Evolutionary conservation across 2,329 filamentous ascomycete genomes (phyloP).

Genomic region (Coniochaeta pulveracea): DNA sequence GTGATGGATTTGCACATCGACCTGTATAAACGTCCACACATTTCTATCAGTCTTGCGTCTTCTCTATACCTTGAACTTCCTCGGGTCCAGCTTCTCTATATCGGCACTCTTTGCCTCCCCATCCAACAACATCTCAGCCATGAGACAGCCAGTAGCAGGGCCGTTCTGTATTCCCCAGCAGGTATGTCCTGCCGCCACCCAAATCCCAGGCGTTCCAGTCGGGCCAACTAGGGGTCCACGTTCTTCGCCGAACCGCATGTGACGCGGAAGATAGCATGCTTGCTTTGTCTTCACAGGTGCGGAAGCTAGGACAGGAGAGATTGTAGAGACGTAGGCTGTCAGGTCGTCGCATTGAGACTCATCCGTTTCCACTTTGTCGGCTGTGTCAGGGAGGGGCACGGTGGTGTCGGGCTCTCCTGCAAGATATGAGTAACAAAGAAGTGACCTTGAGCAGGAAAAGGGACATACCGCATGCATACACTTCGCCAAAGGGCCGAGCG

Average conservation of each 20-base stretch:
- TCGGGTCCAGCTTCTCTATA: constrained; percentile 55
- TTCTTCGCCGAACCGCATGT: constrained; percentile 48
- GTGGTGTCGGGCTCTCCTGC: constrained; percentile 64
- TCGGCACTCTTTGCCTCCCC: constrained; percentile 58
- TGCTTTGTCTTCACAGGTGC: constrained; percentile 65
- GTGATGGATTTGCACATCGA: too few relatives aligned
- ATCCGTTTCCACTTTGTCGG: constrained; percentile 68
- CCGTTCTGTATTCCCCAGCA: constrained; percentile 99
- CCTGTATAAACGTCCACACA: too few relatives aligned
- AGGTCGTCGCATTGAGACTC: constrained; percentile 73
- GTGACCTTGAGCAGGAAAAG: background rate
- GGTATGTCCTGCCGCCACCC: constrained; percentile 81
- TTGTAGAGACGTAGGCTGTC: constrained; percentile 59
- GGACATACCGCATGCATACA: constrained; percentile 74
- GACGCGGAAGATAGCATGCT: constrained; percentile 86
- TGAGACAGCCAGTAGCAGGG: constrained; percentile 72
- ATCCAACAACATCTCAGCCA: constrained; percentile 71
- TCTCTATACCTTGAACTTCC: constrained; percentile 41
- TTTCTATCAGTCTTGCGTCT: too few relatives aligned
- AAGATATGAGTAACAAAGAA: background rate
- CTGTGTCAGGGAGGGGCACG: constrained; percentile 63
- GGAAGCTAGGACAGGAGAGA: constrained; percentile 54
- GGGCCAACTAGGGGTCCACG: constrained; percentile 65
- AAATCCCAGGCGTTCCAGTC: constrained; percentile 61
- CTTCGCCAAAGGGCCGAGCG: constrained; percentile 74